Evolutionary conservation across 495 filamentous ascomycete species (phyloP).

Genomic region (Tuber aestivum): DNA sequence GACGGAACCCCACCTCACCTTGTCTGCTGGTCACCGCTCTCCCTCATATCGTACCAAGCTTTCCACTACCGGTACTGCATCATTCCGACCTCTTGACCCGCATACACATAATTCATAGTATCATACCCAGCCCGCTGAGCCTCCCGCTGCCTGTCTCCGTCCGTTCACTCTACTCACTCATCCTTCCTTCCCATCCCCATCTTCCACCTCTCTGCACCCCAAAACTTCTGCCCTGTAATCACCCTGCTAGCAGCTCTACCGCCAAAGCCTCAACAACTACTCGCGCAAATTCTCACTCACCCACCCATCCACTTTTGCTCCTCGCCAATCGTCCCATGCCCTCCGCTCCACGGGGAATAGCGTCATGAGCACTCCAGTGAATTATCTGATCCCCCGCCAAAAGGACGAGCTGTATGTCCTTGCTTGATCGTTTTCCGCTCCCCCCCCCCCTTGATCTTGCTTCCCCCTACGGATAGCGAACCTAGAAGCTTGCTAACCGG

Average conservation of each 20-base stretch:
- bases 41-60: neutral
- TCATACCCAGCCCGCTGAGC: neutral
- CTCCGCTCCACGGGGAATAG: slow-evolving; percentile 35
- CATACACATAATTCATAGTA: neutral
- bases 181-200: slow-evolving; percentile 5
- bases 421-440: slow-evolving; percentile 12
- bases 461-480: neutral
- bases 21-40: neutral
- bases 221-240: neutral
- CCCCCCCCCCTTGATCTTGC: slow-evolving; percentile 3
- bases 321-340: slow-evolving; percentile 28
- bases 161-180: slow-evolving; percentile 12
- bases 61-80: neutral
- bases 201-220: neutral
- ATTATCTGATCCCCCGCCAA: slow-evolving; percentile 42
- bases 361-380: slow-evolving; percentile 39
- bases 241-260: neutral
- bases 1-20: neutral
- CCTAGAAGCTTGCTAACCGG: slow-evolving; percentile 1
- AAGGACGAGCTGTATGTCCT: slow-evolving; percentile 43
- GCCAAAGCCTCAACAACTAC: neutral
- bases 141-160: slow-evolving; percentile 6
- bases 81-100: neutral
- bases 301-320: slow-evolving; percentile 16
- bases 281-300: slow-evolving; percentile 6